phyloP scores from a whole-genome alignment of 83 land plant genomes.

The Picea abies region DNA sequence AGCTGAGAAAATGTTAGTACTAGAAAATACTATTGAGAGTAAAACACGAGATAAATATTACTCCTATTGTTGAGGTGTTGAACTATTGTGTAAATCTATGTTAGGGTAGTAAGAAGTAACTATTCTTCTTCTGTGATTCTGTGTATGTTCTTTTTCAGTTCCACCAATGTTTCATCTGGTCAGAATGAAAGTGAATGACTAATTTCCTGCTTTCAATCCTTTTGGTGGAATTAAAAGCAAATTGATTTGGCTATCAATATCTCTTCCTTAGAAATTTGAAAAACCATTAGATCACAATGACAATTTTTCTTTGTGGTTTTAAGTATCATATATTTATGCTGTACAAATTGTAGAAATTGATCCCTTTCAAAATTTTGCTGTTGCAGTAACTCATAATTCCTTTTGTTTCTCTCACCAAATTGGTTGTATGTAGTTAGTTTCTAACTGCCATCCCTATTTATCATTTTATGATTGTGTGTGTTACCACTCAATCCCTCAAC shows the following conservation, averaged over 20 bases:
- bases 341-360: neutral
- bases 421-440: neutral
- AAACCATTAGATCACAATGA: neutral
- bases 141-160: no score
- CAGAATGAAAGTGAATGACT: no score
- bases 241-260: no score
- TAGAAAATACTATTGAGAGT: neutral
- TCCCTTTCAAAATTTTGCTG: no score
- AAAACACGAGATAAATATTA: neutral
- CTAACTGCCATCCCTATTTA: neutral
- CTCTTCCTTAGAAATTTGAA: neutral
- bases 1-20: no score
- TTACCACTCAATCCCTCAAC: no score
- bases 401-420: neutral
- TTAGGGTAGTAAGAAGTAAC: neutral
- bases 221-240: neutral
- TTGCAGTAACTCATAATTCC: neutral
- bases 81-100: neutral
- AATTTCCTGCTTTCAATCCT: neutral
- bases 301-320: neutral
- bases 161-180: no score
- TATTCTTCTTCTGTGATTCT: no score
- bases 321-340: neutral
- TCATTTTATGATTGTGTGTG: neutral
- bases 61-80: neutral